Percentiles rank a stretch among this genome's conserved stretches.
phyloP scores from a whole-genome alignment of 495 filamentous ascomycete species.

The Penicillium mononematosum region DNA sequence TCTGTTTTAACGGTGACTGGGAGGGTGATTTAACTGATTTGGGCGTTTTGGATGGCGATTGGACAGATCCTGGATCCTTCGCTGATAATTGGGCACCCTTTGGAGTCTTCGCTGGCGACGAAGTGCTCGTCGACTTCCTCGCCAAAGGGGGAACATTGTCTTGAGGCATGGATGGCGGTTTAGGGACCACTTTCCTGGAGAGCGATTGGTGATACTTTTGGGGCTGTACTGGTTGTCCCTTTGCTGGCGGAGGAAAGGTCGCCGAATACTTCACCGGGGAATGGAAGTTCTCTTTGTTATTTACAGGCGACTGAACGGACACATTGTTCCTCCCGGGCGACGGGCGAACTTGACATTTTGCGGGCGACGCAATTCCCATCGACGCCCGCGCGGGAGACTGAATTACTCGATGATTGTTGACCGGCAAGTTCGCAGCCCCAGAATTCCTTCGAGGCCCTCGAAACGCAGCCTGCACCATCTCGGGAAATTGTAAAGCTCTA shows the following conservation, averaged over 20 bases:
- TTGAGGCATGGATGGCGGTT: neutral
- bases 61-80: neutral
- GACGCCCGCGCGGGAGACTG: neutral
- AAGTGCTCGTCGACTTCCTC: neutral
- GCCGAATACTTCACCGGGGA: neutral
- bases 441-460: neutral
- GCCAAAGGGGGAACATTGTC: neutral
- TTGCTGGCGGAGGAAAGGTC: neutral
- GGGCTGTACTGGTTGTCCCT: neutral
- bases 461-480: neutral
- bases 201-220: neutral
- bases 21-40: neutral
- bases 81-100: neutral
- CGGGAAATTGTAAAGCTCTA: neutral
- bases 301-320: neutral
- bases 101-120: neutral
- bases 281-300: neutral
- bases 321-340: neutral
- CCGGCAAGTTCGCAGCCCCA: neutral
- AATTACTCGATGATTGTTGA: neutral
- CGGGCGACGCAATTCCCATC: neutral
- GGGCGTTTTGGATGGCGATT: neutral
- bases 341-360: neutral
- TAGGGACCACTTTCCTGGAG: neutral
- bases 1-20: conserved; percentile 3